Evolutionary conservation across 441 rosid species (phyloP).

Genomic region (Francoa sonchifolia): DNA sequence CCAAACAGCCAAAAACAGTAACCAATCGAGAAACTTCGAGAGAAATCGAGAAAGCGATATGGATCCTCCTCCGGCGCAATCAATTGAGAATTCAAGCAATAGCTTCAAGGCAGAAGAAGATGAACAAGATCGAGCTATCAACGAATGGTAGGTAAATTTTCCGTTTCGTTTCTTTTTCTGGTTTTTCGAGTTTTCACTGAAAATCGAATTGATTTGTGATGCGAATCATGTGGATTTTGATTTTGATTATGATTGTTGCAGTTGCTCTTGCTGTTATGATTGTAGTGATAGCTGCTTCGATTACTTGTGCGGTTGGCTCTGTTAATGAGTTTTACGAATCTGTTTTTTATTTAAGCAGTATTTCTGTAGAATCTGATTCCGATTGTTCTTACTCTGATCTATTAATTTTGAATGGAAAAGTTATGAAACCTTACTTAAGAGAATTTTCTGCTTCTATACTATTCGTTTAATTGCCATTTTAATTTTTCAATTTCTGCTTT

Average conservation of each 20-base stretch:
- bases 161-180: neutral
- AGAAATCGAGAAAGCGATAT: no score
- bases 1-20: no score
- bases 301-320: conserved; percentile 33
- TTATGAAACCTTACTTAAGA: no score
- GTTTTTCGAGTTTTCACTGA: neutral
- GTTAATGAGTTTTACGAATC: no score
- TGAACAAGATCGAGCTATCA: conserved; percentile 27
- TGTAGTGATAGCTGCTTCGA: conserved; percentile 37
- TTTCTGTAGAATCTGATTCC: no score
- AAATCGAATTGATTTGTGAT: neutral
- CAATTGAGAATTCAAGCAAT: conserved; percentile 16
- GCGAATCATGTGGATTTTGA: no score
- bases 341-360: no score
- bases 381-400: conserved; percentile 7
- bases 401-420: no score
- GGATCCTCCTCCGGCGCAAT: conserved; percentile 43
- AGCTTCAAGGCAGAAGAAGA: conserved; percentile 23
- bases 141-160: conserved; percentile 26
- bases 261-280: conserved; percentile 48
- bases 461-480: no score
- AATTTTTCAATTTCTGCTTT: no score
- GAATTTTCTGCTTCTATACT: no score
- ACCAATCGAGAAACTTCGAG: no score
- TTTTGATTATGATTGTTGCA: conserved; percentile 19